Evolutionary conservation across 1,139 yeast species (phyloP), one percentile per base, ranked within the genome.

Genomic region (Geotrichum candidum): DNA sequence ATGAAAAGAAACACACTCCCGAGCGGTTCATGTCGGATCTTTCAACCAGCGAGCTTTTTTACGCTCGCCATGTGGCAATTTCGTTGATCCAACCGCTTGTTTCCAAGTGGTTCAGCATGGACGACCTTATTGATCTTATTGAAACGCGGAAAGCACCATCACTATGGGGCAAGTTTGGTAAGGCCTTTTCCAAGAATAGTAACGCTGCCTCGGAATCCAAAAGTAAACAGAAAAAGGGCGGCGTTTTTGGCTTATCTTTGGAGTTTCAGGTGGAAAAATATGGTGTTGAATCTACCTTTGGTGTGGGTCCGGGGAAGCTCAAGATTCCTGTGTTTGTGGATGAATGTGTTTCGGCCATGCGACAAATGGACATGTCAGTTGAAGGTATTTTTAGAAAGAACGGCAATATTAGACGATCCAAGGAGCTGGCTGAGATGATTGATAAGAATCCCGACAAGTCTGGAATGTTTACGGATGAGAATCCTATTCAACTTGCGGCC

Each of bases 331-430:
- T 90, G 59, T 80, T 95, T 54, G 81, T 95, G 59, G 98, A 94
- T 70, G 98, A 94, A 70, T 78, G 92, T 22, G 84, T 95, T 55
- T 83, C 84, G 57, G 90, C 96, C 0, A 83, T 95, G 78, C 83
- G 90, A 63, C 96, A 89, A 63, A 90, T 90, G 79, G 98, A 94
- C 76, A 87, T 95, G 90, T 89, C 97, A 2, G 94, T 91, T 25
- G 99, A 94, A 75, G 99, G 99, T 63, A 88, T 95, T 10, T 95
- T 95, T 79, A 83, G 99, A 70, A 88, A 92, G 72, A 95, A 95
- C 72, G 99, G 99, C 71, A 95, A 95, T 71, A 94, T 95, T 70
- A 86, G 92, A 69, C 82, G 89, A 56, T 78, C 94, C 59, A 84
- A 88, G 67, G 90, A 87, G 67, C 78, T 92, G 64, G 83, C 92